Base-by-base conservation (phyloP, 768 basidiomycete genomes). In the Suillus hirtellus region DNA sequence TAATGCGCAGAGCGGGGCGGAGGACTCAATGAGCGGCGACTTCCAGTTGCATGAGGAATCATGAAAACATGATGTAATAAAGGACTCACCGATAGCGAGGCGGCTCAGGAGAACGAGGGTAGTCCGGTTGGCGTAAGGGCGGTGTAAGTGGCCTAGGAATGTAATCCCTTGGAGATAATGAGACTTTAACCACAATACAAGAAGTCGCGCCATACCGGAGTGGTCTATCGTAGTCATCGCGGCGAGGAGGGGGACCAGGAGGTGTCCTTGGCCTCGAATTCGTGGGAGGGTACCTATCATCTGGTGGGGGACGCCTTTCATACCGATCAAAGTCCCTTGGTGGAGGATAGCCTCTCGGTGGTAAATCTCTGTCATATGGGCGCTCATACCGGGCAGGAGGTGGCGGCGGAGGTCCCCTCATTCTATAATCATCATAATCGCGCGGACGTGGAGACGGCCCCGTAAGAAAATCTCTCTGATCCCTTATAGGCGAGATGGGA, bases 11-110 rank as follows among this genome's bases (percentile, higher is more conserved):
- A 77, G 49, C 85, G 80, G 62, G 83, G 76, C 65, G 83, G 82
- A 64, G 84, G 85, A 68, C 90, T 92, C 69, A 86, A 82, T 40
- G 91, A 93, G 60, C 90, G 88, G 68, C 90, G 88, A 63, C 89
- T 89, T 64, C 35, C 27, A 60, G 21, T 59, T 49, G 46, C 21
- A 31, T 52, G 31, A 64, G 60, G 4, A 64, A 46, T 34, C 19
- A 56, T 49, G 52, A 56, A 52, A 34, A 66, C 52, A 27, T 44
- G 49, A 59, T 24, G 46, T 9, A 61, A n/a, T 15, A 6, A 31
- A 46, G 46, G 19, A 60, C 60, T 63, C 27, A 79, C 87, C 81
- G 69, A 73, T 79, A 71, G 67, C 78, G 76, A 60, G 78, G 70
- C 62, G 82, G 80, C 52, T 79, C 77, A 35, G 73, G 65, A 46